Evolutionary conservation across 768 basidiomycete genomes (phyloP).

Genomic region (Lentinula guzmanii): DNA sequence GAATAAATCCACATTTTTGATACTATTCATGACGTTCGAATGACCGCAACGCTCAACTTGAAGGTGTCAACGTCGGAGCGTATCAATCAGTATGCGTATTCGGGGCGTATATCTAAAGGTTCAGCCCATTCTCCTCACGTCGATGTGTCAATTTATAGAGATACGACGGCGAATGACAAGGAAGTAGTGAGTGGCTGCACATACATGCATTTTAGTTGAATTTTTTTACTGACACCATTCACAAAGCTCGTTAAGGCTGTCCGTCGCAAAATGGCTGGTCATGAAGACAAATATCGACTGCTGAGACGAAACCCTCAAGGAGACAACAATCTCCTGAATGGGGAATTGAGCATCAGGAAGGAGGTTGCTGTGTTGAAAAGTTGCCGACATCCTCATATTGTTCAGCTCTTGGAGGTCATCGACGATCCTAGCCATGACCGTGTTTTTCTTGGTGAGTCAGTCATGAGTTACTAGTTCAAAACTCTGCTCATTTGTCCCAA

Average conservation of each 20-base stretch:
- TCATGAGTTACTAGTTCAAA: neutral
- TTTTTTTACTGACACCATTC: neutral
- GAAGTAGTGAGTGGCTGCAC: slow-evolving; percentile 38
- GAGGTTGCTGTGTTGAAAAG: slow-evolving; percentile 94
- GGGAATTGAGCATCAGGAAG: slow-evolving; percentile 71
- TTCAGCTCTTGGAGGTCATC: slow-evolving; percentile 81
- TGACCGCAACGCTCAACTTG: slow-evolving; percentile 29
- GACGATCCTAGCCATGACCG: slow-evolving; percentile 78
- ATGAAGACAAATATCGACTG: slow-evolving; percentile 54
- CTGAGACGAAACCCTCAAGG: slow-evolving; percentile 36
- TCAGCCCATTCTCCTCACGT: slow-evolving; percentile 33
- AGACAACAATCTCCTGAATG: slow-evolving; percentile 39
- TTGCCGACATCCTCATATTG: slow-evolving; percentile 73
- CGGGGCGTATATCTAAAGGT: neutral
- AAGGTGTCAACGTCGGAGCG: slow-evolving; percentile 25
- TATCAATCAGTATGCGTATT: slow-evolving; percentile 65
- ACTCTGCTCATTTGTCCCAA: slow-evolving; percentile 11
- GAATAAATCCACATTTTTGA: slow-evolving; percentile 22
- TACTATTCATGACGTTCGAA: slow-evolving; percentile 35
- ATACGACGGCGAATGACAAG: slow-evolving; percentile 20
- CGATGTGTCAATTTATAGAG: slow-evolving; percentile 65
- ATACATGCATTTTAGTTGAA: slow-evolving; percentile 3
- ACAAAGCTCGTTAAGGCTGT: slow-evolving; percentile 69
- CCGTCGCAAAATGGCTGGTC: slow-evolving; percentile 47
- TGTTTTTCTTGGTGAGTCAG: slow-evolving; percentile 73